Conservation (phyloP, 768 basidiomycete species). For the Amanita pseudoporphyria region DNA sequence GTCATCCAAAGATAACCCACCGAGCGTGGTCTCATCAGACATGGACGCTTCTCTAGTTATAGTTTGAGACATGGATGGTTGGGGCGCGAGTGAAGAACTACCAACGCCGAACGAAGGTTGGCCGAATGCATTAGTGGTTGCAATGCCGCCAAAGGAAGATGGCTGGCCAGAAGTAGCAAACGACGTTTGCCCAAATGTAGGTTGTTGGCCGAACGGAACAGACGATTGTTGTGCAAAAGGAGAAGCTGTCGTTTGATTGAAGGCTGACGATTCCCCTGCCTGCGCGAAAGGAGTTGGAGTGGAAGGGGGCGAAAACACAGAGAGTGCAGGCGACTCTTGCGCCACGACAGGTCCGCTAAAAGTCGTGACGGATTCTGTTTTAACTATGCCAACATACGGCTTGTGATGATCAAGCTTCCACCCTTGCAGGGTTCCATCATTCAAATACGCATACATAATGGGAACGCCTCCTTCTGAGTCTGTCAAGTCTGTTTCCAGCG, state of each 20-base stretch:
- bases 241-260: conserved; percentile 22
- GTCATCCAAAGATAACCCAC: conserved; percentile 25
- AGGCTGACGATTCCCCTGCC: conserved; percentile 14
- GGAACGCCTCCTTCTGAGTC: conserved; percentile 35
- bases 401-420: conserved; percentile 61
- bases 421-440: conserved; percentile 67
- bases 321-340: conserved; percentile 8
- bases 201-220: conserved; percentile 7
- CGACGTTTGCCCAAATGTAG: conserved; percentile 17
- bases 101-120: conserved; percentile 14
- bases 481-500: conserved; percentile 59
- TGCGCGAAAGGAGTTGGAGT: conserved; percentile 6
- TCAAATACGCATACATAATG: conserved; percentile 65
- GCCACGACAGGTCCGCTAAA: neutral
- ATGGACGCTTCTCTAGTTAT: conserved; percentile 40
- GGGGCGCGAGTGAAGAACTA: conserved; percentile 10
- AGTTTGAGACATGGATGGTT: conserved; percentile 16
- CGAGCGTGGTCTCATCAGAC: conserved; percentile 32
- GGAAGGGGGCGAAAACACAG: conserved; percentile 5
- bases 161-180: conserved; percentile 18
- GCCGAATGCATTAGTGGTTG: conserved; percentile 10
- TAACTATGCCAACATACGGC: conserved; percentile 49
- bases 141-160: conserved; percentile 12
- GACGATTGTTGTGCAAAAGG: conserved; percentile 13
- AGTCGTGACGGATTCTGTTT: conserved; percentile 6